Conservation (phyloP, 352 stramenopile species). For the Phytophthora vignae region DNA sequence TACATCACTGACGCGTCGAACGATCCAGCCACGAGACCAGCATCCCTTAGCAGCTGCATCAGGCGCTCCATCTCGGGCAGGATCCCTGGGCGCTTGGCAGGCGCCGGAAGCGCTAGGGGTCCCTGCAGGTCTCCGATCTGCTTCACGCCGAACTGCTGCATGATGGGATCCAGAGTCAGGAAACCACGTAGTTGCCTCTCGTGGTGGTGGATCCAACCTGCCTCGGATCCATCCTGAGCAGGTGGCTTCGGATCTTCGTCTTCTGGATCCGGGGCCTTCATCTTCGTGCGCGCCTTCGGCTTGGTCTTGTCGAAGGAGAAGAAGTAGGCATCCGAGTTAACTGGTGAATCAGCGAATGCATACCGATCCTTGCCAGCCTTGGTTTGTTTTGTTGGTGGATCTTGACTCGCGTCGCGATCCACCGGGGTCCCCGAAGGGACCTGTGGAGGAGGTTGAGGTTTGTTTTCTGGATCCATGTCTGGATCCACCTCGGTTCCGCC, state of each 20-base stretch:
- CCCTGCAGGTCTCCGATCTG: neutral
- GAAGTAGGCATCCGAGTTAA: neutral
- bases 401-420: neutral
- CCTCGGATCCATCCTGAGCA: neutral
- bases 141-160: neutral
- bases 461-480: neutral
- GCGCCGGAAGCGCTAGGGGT: neutral
- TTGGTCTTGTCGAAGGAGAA: neutral
- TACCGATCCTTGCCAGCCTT: neutral
- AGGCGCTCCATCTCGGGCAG: neutral
- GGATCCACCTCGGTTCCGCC: neutral
- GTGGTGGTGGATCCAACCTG: no score
- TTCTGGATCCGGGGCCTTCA: neutral
- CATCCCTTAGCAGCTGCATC: neutral
- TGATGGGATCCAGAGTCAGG: neutral
- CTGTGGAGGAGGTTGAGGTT: constrained; percentile 1
- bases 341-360: neutral
- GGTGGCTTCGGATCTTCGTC: neutral
- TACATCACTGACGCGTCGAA: neutral
- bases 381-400: neutral
- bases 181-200: neutral
- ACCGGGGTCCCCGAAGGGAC: neutral
- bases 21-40: neutral
- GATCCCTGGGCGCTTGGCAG: no score
- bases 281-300: neutral